Conservation (phyloP, 441 rosid species). For the Melastoma candidum region DNA sequence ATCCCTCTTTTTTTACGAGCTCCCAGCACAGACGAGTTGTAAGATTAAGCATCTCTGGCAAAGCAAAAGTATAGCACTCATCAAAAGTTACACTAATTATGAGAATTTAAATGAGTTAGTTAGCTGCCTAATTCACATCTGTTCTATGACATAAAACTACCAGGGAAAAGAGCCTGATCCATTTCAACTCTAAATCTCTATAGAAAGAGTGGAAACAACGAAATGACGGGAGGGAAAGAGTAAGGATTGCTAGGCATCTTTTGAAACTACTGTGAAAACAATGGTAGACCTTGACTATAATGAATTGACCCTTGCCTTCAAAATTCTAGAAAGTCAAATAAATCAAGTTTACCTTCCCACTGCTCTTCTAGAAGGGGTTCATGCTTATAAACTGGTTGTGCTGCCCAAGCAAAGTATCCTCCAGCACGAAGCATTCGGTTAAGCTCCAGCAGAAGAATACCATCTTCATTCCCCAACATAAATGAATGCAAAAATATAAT, state of each 20-base stretch:
- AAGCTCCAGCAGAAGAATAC: slow-evolving; percentile 91
- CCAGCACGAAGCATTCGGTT: slow-evolving; percentile 94
- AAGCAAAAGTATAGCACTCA: slow-evolving; percentile 16
- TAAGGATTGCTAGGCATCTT: too few species aligned
- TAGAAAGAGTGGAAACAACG: too few species aligned
- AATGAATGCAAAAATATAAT: slow-evolving; percentile 11
- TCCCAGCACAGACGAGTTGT: slow-evolving; percentile 90
- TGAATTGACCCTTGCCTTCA: too few species aligned
- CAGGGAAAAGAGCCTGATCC: too few species aligned
- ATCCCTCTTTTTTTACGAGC: slow-evolving; percentile 92
- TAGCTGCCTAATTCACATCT: too few species aligned
- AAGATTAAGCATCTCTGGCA: slow-evolving; percentile 86
- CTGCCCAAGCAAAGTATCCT: slow-evolving; percentile 99
- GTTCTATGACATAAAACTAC: too few species aligned
- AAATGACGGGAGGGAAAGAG: too few species aligned
- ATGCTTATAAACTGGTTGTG: slow-evolving; percentile 97
- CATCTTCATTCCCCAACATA: slow-evolving; percentile 45
- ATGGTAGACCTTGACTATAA: too few species aligned
- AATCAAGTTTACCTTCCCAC: slow-evolving; percentile 63
- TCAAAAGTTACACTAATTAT: slow-evolving; percentile 4
- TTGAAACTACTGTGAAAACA: too few species aligned
- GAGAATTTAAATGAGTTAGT: slow-evolving; percentile 5
- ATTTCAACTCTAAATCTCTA: too few species aligned
- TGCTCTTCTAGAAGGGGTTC: slow-evolving; percentile 74
- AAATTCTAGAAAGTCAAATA: too few species aligned